A percentile compares a stretch with the other conserved stretches of the same genome.
Evolutionary conservation across 768 basidiomycete genomes (phyloP).

Genomic region (Inosperma sp.): DNA sequence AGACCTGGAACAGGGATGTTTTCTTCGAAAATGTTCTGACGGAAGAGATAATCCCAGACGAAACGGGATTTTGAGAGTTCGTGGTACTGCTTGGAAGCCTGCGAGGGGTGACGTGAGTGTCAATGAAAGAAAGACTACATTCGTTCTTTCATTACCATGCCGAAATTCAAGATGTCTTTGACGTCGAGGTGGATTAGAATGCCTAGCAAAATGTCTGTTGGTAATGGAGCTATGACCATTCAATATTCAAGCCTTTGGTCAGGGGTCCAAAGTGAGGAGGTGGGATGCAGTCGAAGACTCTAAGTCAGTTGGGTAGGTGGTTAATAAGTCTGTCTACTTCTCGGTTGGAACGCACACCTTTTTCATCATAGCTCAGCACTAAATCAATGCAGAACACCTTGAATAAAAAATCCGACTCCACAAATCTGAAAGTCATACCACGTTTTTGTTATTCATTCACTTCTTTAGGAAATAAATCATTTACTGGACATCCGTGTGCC

Average conservation of each 20-base stretch:
- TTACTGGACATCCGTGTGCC: too few relatives aligned
- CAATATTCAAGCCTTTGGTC: background rate
- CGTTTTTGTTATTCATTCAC: too few relatives aligned
- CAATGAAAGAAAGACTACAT: background rate
- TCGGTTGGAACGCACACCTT: too few relatives aligned
- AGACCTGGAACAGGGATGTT: conserved; percentile 48
- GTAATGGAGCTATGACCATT: conserved; percentile 31
- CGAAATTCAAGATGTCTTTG: conserved; percentile 39
- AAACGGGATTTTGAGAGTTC: conserved; percentile 42
- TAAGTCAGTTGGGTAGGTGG: background rate
- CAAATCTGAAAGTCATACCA: too few relatives aligned
- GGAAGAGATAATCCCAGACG: conserved; percentile 48
- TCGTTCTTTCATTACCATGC: conserved; percentile 38
- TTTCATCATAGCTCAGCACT: too few relatives aligned
- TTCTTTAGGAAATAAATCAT: too few relatives aligned
- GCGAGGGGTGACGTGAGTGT: background rate
- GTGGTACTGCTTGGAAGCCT: conserved; percentile 47
- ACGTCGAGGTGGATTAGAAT: conserved; percentile 41
- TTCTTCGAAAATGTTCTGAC: conserved; percentile 35
- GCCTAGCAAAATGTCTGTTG: conserved; percentile 45
- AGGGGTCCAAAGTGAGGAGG: too few relatives aligned
- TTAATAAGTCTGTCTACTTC: too few relatives aligned
- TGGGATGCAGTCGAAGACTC: background rate
- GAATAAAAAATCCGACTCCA: too few relatives aligned
- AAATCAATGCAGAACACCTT: too few relatives aligned